Conservation (phyloP, 169 alveolate genomes). For the Cryptosporidium canis region DNA sequence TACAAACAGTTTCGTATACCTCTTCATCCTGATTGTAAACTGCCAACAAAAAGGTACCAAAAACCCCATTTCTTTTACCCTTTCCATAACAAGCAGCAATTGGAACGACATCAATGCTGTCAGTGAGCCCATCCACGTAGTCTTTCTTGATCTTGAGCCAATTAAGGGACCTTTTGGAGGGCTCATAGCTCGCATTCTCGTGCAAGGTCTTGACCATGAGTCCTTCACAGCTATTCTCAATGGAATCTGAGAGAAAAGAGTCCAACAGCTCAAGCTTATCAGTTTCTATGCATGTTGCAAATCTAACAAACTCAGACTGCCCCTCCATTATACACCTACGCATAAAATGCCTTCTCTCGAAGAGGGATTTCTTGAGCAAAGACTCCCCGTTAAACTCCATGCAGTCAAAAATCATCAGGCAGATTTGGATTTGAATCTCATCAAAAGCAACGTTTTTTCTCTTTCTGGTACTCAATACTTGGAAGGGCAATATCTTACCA, state of each 20-base stretch:
- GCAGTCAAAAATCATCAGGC: conserved; percentile 89
- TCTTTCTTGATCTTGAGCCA: conserved; percentile 99
- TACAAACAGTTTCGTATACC: conserved; percentile 93
- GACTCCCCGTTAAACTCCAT: conserved; percentile 84
- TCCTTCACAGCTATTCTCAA: conserved; percentile 95
- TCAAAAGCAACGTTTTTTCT: conserved; percentile 91
- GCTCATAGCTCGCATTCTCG: conserved; percentile 96
- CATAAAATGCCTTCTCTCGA: conserved; percentile 84
- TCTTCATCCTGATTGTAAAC: conserved; percentile 95
- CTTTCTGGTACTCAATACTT: conserved; percentile 91
- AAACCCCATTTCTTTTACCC: conserved; percentile 94
- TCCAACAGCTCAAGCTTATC: conserved; percentile 83
- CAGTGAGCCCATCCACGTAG: conserved; percentile 95
- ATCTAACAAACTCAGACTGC: conserved; percentile 75
- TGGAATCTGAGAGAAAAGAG: conserved; percentile 84
- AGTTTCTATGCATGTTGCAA: conserved; percentile 83
- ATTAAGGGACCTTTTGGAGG: conserved; percentile 96
- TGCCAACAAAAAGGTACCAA: conserved; percentile 96
- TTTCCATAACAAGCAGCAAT: conserved; percentile 96
- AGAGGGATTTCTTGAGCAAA: conserved; percentile 80
- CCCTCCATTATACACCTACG: conserved; percentile 74
- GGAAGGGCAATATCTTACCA: conserved; percentile 94
- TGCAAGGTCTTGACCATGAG: conserved; percentile 96
- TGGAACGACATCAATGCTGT: conserved; percentile 97
- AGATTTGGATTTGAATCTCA: conserved; percentile 84